Conservation (phyloP, 768 basidiomycete genomes). For the Mycena rebaudengoi region DNA sequence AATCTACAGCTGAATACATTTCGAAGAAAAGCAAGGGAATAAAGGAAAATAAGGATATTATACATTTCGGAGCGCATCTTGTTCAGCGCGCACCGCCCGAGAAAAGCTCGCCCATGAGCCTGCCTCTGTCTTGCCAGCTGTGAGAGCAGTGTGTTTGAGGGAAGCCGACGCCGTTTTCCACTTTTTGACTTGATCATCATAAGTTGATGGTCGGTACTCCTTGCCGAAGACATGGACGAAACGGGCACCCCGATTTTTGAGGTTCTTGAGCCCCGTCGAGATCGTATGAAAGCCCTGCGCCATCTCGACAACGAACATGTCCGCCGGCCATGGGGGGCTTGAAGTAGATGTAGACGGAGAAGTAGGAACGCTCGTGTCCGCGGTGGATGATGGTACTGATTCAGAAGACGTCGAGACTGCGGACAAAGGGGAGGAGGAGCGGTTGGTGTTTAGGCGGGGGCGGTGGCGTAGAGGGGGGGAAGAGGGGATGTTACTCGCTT, state of each 20-base stretch:
- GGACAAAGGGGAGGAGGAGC: neutral
- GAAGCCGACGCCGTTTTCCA: neutral
- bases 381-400: too few relatives aligned
- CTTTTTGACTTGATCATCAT: neutral
- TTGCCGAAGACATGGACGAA: neutral
- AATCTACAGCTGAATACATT: neutral
- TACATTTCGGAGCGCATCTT: too few relatives aligned
- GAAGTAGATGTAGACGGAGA: too few relatives aligned
- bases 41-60: too few relatives aligned
- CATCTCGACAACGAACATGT: slow-evolving; percentile 19
- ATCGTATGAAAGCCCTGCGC: slow-evolving; percentile 16
- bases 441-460: too few relatives aligned
- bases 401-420: too few relatives aligned
- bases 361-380: too few relatives aligned
- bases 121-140: too few relatives aligned
- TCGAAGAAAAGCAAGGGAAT: neutral
- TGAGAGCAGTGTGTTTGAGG: too few relatives aligned
- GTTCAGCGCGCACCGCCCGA: too few relatives aligned
- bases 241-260: neutral
- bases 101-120: too few relatives aligned
- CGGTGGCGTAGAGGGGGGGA: neutral
- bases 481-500: too few relatives aligned
- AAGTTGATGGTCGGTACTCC: neutral
- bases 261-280: neutral
- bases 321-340: neutral